Evolutionary conservation across 73 alveolate genomes (phyloP).

Genomic region (Paramecium primaurelia): DNA sequence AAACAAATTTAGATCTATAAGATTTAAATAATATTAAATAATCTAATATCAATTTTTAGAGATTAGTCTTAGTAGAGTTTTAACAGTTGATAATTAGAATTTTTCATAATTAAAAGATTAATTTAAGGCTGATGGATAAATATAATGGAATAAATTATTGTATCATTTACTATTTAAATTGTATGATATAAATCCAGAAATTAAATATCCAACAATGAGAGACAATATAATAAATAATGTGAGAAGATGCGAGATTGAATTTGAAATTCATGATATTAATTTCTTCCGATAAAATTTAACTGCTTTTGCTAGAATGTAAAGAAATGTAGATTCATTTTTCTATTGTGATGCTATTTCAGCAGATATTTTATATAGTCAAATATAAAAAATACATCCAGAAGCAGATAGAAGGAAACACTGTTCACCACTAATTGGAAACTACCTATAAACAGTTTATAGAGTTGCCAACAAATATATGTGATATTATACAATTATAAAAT

Average conservation of each 20-base stretch:
- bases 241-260: slow-evolving; percentile 20
- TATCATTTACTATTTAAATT: neutral
- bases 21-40: neutral
- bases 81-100: neutral
- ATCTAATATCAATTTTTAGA: neutral
- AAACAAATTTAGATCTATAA: neutral
- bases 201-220: neutral
- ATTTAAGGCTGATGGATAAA: neutral
- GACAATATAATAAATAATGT: neutral
- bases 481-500: neutral
- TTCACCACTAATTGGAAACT: neutral
- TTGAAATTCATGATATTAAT: neutral
- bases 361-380: neutral
- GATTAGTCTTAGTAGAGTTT: slow-evolving; percentile 16
- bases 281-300: neutral
- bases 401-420: neutral
- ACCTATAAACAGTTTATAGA: neutral
- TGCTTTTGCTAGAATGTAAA: neutral
- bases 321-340: slow-evolving; percentile 1
- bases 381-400: neutral
- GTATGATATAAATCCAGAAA: neutral
- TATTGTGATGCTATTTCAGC: neutral
- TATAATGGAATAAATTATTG: neutral
- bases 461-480: neutral
- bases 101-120: neutral